A percentile compares a stretch with the other conserved stretches of the same genome.
phyloP scores from a whole-genome alignment of 225 moss, liverwort and hornwort genomes.

The Anthoceros angustus region DNA sequence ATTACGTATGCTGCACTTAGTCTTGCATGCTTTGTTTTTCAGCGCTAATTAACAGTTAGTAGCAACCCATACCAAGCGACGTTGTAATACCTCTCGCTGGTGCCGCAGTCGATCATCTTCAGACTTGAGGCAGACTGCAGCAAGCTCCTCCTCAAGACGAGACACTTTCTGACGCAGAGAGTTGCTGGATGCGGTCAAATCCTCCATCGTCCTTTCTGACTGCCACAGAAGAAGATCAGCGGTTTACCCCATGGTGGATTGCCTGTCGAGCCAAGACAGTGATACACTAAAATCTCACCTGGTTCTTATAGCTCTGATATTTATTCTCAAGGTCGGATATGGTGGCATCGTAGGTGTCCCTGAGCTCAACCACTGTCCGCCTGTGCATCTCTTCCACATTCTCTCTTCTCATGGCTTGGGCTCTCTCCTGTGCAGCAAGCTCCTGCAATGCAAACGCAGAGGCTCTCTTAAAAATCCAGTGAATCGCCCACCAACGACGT shows the following conservation, averaged over 20 bases:
- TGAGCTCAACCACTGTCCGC: neutral
- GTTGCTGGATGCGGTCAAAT: neutral
- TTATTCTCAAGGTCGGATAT: neutral
- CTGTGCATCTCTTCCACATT: conserved; percentile 17
- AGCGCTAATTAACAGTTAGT: no score
- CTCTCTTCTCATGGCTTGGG: conserved; percentile 19
- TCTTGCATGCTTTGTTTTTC: neutral
- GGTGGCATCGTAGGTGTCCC: neutral
- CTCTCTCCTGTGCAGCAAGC: conserved; percentile 19
- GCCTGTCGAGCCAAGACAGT: neutral
- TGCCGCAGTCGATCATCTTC: neutral
- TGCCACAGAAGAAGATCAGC: neutral
- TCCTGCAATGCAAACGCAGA: neutral
- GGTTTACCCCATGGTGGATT: neutral
- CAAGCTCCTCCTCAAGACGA: conserved; percentile 1
- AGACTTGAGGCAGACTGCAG: neutral
- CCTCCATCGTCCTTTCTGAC: neutral
- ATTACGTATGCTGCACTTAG: neutral
- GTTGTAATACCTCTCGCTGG: neutral
- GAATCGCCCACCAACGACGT: neutral
- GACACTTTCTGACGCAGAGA: neutral
- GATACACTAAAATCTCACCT: neutral
- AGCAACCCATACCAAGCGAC: no score
- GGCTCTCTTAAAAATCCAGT: neutral
- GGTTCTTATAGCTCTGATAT: neutral